phyloP scores from a whole-genome alignment of 257 asterid species.

The Sherardia arvensis region DNA sequence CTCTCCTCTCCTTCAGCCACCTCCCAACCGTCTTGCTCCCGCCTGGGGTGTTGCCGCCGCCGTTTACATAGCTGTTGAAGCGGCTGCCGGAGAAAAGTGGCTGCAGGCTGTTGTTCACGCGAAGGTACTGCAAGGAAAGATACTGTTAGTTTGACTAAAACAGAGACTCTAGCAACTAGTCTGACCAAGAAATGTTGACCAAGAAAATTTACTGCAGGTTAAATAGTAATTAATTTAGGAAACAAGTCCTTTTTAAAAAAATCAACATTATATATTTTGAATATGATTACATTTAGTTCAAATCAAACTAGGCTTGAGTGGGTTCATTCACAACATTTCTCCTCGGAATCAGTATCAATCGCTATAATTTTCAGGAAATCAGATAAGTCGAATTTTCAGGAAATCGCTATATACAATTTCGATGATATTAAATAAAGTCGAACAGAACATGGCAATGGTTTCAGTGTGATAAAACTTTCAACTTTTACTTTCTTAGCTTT shows the following conservation, averaged over 20 bases:
- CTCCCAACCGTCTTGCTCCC: constrained; percentile 90
- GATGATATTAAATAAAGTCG: no score
- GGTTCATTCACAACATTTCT: no score
- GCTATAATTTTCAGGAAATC: no score
- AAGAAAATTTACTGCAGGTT: background rate
- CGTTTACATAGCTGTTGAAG: constrained; percentile 36
- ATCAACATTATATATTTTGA: no score
- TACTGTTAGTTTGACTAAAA: no score
- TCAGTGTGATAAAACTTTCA: background rate
- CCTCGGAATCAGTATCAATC: no score
- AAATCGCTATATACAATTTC: no score
- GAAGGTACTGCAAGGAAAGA: constrained; percentile 74
- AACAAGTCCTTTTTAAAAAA: background rate
- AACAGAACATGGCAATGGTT: no score
- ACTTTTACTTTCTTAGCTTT: background rate
- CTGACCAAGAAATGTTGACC: background rate
- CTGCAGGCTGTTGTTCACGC: constrained; percentile 82
- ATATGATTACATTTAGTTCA: background rate
- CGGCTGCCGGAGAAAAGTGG: constrained; percentile 70
- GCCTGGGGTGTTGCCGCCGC: constrained; percentile 64
- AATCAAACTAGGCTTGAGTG: no score
- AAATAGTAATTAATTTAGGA: no score
- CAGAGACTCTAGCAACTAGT: background rate
- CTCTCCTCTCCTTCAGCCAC: constrained; percentile 89
- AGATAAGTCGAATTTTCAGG: no score